Percentiles rank a stretch among this genome's conserved stretches.
phyloP scores from a whole-genome alignment of 257 asterid genomes.

The Echium plantagineum region DNA sequence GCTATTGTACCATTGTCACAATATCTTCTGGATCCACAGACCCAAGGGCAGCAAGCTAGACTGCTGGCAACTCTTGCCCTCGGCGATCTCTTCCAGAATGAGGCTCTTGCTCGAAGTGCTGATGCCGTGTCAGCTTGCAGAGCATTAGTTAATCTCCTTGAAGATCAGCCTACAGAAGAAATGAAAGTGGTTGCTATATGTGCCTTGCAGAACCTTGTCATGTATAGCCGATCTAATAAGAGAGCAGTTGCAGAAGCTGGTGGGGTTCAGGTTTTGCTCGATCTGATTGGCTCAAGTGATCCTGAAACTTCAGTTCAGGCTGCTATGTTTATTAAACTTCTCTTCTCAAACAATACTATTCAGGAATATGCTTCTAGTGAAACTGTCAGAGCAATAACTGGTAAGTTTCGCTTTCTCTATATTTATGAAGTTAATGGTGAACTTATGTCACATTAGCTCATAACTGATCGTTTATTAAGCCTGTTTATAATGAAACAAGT shows the following conservation, averaged over 20 bases:
- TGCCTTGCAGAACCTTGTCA: conserved; percentile 90
- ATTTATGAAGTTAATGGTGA: background rate
- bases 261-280: conserved; percentile 96
- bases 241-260: conserved; percentile 99
- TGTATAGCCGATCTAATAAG: conserved; percentile 89
- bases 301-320: conserved; percentile 95
- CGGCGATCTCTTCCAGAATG: conserved; percentile 92
- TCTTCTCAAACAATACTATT: conserved; percentile 83
- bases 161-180: conserved; percentile 99
- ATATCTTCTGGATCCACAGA: conserved; percentile 96
- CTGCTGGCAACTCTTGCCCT: conserved; percentile 92
- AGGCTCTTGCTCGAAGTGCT: conserved; percentile 80
- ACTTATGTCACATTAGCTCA: background rate
- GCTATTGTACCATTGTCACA: conserved; percentile 90
- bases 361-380: conserved; percentile 99
- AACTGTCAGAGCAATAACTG: conserved; percentile 96
- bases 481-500: background rate
- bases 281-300: conserved; percentile 85
- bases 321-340: conserved; percentile 93
- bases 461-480: background rate
- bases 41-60: conserved; percentile 97
- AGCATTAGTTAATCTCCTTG: conserved; percentile 91
- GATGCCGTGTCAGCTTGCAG: conserved; percentile 98
- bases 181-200: conserved; percentile 98
- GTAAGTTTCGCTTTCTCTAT: conserved; percentile 28